Evolutionary conservation across 345 rosid genomes (phyloP).

Genomic region (Acer negundo): DNA sequence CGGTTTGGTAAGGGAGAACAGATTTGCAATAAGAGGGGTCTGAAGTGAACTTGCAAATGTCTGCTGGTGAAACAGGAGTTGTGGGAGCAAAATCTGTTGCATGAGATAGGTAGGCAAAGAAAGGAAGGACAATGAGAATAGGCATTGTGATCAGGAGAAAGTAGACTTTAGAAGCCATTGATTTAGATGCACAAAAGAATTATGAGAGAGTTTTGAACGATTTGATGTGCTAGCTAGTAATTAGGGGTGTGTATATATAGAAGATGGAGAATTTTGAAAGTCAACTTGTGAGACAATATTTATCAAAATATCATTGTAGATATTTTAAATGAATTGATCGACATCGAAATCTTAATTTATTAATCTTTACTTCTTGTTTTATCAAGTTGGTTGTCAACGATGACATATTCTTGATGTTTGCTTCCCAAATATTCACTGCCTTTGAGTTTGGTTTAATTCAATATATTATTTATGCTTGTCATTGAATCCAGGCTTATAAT

Average conservation of each 20-base stretch:
- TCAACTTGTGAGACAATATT: slow-evolving; percentile 23
- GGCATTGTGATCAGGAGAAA: slow-evolving; percentile 1
- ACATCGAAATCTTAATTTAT: background rate
- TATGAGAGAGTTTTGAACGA: background rate
- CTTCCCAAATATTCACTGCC: background rate
- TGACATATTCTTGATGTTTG: background rate
- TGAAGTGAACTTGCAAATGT: slow-evolving; percentile 55
- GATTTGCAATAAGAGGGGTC: slow-evolving; percentile 69
- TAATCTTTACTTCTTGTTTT: too few species aligned
- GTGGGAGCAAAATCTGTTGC: slow-evolving; percentile 25
- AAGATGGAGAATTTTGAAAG: background rate
- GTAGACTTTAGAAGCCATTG: slow-evolving; percentile 26
- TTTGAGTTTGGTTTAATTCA: background rate
- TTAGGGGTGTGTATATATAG: slow-evolving; percentile 4
- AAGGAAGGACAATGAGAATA: slow-evolving; percentile 26
- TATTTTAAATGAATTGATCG: background rate
- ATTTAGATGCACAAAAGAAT: background rate
- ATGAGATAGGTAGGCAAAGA: slow-evolving; percentile 28
- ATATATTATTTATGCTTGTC: background rate
- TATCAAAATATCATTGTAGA: background rate
- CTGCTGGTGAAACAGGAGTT: slow-evolving; percentile 31
- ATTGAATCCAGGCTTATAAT: background rate
- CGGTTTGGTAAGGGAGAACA: slow-evolving; percentile 48
- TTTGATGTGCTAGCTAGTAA: background rate
- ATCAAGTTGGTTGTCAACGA: background rate